Base-by-base conservation (phyloP, 768 basidiomycete genomes). In the Calocybe cyanea region DNA sequence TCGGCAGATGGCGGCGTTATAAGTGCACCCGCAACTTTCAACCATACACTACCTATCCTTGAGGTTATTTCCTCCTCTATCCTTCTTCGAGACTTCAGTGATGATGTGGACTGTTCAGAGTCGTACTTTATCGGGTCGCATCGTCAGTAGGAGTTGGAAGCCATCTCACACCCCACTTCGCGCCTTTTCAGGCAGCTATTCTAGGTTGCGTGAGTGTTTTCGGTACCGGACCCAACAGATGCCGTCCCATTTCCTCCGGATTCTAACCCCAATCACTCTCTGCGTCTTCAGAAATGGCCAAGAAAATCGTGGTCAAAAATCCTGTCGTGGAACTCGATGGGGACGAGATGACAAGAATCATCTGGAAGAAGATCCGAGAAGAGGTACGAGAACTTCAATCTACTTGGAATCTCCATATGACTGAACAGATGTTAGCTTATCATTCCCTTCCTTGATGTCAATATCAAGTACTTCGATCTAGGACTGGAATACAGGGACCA, bases 301-400 rank as follows among this genome's bases (percentile, higher is more conserved):
- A 79, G 63, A 88, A 86, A 63, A 94, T 96, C 58, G 76, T 75
- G 21, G 92, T 93, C 40, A 71, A 78, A 60, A 92, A 93, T 59
- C 92, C 92, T 5, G 80, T 96, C 37, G 92, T 96, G 38, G 93
- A 96, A 70, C 80, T 97, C 42, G 93, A 97, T 64, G 93, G 93
- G 38, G 94, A 96, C 68, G 95, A 99, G 71, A 98, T 98, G 95
- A 99, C 95, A 25, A 77, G 95, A 55, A 96, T 99, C 60, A 99
- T 98, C 64, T 97, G 91, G 92, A 93, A 28, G 25, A 28, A 92
- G 76, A 93, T 94, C 60, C 76, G 90, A 47, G 88, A 96, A 59
- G 92, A 96, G 81, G 92, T 92, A 46, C 49, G 67, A 14, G 23
- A n/a, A 32, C 18, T 31, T 38, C n/a, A 18, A 31, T 25, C 4